phyloP scores from a whole-genome alignment of 805 yeast genomes.

The Saturnispora besseyi region DNA sequence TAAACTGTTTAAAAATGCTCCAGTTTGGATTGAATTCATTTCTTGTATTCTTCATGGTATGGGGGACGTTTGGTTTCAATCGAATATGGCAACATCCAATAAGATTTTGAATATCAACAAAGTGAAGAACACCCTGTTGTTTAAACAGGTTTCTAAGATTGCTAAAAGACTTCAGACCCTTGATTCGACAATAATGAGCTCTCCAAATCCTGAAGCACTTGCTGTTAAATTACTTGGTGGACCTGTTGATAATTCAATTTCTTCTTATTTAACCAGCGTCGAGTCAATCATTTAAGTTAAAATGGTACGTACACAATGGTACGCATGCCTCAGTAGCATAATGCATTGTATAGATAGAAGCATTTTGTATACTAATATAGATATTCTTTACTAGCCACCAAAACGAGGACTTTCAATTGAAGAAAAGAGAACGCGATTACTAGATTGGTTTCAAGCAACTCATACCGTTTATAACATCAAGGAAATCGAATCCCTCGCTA shows the following conservation, averaged over 20 bases:
- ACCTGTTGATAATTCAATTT: conserved; percentile 8
- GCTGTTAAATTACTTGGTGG: conserved; percentile 14
- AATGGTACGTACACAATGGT: background rate
- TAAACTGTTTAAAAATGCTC: conserved; percentile 11
- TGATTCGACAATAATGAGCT: conserved; percentile 1
- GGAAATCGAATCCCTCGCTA: conserved; percentile 40
- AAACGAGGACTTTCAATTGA: conserved; percentile 27
- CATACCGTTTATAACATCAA: conserved; percentile 40
- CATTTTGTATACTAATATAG: conserved; percentile 4
- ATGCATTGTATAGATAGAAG: background rate
- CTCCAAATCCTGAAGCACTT: conserved; percentile 3
- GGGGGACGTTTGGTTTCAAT: conserved; percentile 11
- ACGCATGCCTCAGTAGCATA: background rate
- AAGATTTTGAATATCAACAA: conserved; percentile 16
- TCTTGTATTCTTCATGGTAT: conserved; percentile 20
- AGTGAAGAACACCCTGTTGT: conserved; percentile 12
- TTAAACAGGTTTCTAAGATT: conserved; percentile 4
- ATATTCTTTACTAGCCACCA: conserved; percentile 13
- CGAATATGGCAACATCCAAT: conserved; percentile 13
- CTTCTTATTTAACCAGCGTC: background rate
- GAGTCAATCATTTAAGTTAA: background rate
- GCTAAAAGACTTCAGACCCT: conserved; percentile 6
- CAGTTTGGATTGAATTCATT: conserved; percentile 14
- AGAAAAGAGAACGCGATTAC: conserved; percentile 31
- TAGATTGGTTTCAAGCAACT: conserved; percentile 32